phyloP scores from a whole-genome alignment of 2,329 filamentous ascomycete genomes.

The Elsinoe batatas region DNA sequence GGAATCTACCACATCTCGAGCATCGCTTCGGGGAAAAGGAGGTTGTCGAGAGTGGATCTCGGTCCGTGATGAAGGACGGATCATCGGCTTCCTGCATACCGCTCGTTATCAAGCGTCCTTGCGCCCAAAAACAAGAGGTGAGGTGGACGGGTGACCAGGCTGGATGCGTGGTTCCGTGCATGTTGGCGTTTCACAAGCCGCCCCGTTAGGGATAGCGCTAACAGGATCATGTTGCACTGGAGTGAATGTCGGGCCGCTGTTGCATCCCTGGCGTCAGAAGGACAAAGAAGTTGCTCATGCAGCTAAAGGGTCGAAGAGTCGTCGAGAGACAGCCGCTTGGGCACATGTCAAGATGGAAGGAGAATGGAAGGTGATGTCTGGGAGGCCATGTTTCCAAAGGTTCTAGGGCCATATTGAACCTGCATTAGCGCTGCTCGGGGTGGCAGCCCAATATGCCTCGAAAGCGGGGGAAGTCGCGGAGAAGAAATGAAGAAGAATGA shows the following conservation, averaged over 20 bases:
- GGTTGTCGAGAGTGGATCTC: not conserved
- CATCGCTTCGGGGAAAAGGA: not conserved
- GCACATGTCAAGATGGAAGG: conserved; percentile 9
- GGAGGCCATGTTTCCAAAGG: not conserved
- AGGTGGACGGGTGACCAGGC: conserved; percentile 3
- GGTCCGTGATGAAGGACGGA: not conserved
- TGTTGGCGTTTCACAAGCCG: not conserved
- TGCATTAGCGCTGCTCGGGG: conserved; percentile 2
- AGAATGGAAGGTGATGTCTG: conserved; percentile 5
- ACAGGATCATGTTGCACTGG: not conserved
- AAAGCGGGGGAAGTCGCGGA: conserved; percentile 5
- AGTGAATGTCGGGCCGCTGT: conserved; percentile 1
- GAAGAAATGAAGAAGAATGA: not conserved
- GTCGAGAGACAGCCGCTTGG: not conserved
- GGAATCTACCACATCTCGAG: not conserved
- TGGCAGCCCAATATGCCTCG: not conserved
- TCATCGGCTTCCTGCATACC: not conserved
- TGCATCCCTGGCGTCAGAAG: conserved; percentile 1
- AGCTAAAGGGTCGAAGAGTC: not conserved
- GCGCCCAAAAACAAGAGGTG: not conserved
- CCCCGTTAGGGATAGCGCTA: not conserved
- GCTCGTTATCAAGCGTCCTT: not conserved
- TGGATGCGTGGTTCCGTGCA: not conserved
- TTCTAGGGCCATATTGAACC: conserved; percentile 2
- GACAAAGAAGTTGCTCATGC: not conserved